Conservation (phyloP, 352 stramenopile species). For the Globisporangium nagaii region DNA sequence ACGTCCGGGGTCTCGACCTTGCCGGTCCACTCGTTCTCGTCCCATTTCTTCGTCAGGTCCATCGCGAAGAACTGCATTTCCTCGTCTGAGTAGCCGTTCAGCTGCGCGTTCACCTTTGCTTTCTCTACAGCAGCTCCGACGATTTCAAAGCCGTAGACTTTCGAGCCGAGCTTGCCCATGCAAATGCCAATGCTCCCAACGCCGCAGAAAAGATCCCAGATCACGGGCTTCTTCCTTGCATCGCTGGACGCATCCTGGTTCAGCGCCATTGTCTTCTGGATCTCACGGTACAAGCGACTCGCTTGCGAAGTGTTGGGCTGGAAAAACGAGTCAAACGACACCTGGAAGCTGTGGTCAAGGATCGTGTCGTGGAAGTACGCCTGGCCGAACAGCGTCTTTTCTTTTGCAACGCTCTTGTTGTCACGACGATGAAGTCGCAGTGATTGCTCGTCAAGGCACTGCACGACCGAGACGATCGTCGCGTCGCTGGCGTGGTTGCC, state of each 20-base stretch:
- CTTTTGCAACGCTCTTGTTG: neutral
- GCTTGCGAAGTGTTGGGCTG: conserved; percentile 68
- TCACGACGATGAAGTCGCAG: conserved; percentile 27
- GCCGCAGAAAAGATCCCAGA: conserved; percentile 80
- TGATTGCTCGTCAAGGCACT: conserved; percentile 56
- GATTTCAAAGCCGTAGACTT: conserved; percentile 68
- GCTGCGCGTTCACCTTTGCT: conserved; percentile 39
- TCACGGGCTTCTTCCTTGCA: conserved; percentile 27
- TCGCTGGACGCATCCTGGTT: neutral
- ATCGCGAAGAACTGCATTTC: conserved; percentile 64
- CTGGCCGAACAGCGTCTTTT: conserved; percentile 40
- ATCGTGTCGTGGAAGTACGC: conserved; percentile 55
- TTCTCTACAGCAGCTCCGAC: conserved; percentile 50
- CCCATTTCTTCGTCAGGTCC: conserved; percentile 51
- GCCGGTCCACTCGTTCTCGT: conserved; percentile 28
- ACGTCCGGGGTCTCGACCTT: conserved; percentile 36
- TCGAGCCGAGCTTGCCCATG: conserved; percentile 32
- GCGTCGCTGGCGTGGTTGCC: neutral
- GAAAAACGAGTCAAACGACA: conserved; percentile 78
- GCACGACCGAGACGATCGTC: conserved; percentile 51
- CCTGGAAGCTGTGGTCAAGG: conserved; percentile 46
- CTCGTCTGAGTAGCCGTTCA: conserved; percentile 49
- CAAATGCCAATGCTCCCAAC: conserved; percentile 80
- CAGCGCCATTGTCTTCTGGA: conserved; percentile 29
- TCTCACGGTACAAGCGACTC: conserved; percentile 45